Percentiles rank a stretch among this genome's conserved stretches.
These are phyloP conservation scores for Fabrea salina DNA, from an alignment of 169 alveolate species.

Conservation along the genomic window DNA sequence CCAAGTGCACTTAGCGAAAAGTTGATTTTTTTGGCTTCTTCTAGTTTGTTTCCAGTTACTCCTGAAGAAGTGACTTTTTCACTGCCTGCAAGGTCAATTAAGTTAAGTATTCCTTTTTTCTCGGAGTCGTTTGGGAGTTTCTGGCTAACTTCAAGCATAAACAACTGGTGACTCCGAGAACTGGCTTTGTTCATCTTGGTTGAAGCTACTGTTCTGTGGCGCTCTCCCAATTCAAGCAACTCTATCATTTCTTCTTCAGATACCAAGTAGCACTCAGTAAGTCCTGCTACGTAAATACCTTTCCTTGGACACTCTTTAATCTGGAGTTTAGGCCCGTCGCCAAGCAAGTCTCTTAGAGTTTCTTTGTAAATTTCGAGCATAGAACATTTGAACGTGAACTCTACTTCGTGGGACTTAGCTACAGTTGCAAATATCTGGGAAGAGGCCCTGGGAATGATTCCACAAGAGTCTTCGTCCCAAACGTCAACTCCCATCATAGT, in stretches of 20 bases:
- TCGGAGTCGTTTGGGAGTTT: constrained; percentile 74
- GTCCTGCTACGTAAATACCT: constrained; percentile 81
- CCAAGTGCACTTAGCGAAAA: constrained; percentile 52
- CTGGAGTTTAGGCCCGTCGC: constrained; percentile 63
- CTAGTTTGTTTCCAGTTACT: constrained; percentile 49
- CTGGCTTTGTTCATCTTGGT: constrained; percentile 78
- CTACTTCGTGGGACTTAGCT: neutral
- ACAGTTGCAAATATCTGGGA: neutral
- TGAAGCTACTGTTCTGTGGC: constrained; percentile 71
- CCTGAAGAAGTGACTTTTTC: constrained; percentile 61
- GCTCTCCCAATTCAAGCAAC: constrained; percentile 71
- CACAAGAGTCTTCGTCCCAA: neutral
- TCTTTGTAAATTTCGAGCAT: constrained; percentile 85
- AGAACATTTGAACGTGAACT: constrained; percentile 71
- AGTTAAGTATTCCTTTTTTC: constrained; percentile 80
- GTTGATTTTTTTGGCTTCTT: constrained; percentile 52
- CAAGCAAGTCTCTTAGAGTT: constrained; percentile 70
- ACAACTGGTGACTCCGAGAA: constrained; percentile 80
- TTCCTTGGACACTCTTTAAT: constrained; percentile 75
- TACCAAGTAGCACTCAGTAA: constrained; percentile 66
- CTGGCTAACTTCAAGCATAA: constrained; percentile 72
- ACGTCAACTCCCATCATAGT: constrained; percentile 29
- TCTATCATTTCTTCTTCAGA: constrained; percentile 68
- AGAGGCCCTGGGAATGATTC: constrained; percentile 19
- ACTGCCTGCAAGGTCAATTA: constrained; percentile 79